Evolutionary conservation across 495 filamentous ascomycete genomes (phyloP).

Genomic region (Trichocladium uniseriatum): DNA sequence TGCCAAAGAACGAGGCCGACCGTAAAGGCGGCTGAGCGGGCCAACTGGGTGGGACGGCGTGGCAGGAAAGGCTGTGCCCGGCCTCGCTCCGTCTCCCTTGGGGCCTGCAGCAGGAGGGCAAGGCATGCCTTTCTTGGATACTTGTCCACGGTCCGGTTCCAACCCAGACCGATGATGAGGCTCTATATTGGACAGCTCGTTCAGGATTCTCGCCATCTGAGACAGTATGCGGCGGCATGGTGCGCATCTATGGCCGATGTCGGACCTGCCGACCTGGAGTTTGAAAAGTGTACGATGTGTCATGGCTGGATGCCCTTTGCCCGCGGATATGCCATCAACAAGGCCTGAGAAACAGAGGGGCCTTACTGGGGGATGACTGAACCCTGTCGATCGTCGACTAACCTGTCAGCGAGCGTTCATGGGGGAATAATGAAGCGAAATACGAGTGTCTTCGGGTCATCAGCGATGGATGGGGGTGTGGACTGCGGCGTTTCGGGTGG

Average conservation of each 20-base stretch:
- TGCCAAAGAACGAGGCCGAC: constrained; percentile 42
- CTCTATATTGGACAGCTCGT: constrained; percentile 20
- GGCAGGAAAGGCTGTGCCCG: no score
- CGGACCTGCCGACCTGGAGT: background rate
- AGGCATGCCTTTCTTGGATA: constrained; percentile 24
- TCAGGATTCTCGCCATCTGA: constrained; percentile 16
- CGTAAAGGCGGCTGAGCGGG: constrained; percentile 43
- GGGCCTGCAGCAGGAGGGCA: background rate
- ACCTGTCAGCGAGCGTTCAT: no score
- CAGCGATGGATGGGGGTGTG: no score
- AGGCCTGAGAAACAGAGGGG: no score
- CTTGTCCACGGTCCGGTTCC: constrained; percentile 3
- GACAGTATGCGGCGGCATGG: background rate
- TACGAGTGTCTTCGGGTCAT: background rate
- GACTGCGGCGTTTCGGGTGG: no score
- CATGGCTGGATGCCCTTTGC: background rate
- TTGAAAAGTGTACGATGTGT: constrained; percentile 4
- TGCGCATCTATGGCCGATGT: no score
- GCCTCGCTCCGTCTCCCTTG: no score
- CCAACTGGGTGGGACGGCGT: no score
- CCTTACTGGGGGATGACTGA: no score
- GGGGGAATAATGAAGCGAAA: background rate
- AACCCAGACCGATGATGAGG: constrained; percentile 5
- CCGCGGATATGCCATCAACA: no score
- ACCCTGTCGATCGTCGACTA: no score